Base-by-base conservation (phyloP, 1,139 yeast species). In the Saccharomyces hybrid region DNA sequence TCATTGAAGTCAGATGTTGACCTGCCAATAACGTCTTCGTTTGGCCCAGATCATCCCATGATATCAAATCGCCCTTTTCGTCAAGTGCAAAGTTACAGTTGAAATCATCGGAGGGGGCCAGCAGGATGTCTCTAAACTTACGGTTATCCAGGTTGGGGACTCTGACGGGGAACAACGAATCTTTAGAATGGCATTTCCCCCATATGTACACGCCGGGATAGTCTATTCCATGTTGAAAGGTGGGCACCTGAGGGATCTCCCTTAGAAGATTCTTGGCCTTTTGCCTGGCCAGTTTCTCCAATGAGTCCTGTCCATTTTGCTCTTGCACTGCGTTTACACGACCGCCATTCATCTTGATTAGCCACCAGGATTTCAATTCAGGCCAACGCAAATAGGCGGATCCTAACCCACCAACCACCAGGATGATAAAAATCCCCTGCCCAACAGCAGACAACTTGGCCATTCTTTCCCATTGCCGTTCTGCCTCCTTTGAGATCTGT, bases 41-140 rank as follows among this genome's bases (percentile, higher is more conserved):
- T 38, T 38, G 44, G 2, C 44, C 44, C 44, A 38, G 9, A 9
- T 38, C 44, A 47, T 81, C 80, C 86, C 90, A 87, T 65, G 85
- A 88, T 56, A 81, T 83, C 25, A 88, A 77, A 63, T 84, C 80
- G n/a, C 98, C 98, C 27, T 79, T 78, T 1, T 78, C 78, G 57
- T 84, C 79, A 25, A 83, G 78, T 1, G 95, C 83, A 1, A 83
- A 83, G 3, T 66, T 65, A 5, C 82, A 86, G 27, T 84, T 75
- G 7, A 69, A 71, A 25, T 78, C 81, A n/a, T 54, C 41, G 8
- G 46, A 50, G 8, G 47, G 46, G 25, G 75, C 72, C 1, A 88
- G 64, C 38, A 75, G 73, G n/a, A 89, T 80, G 63, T 83, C 86
- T 49, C 78, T 75, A 49, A 90, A 70, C 16, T 75, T 63, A 71